These are phyloP conservation scores for Zymoseptoria ardabiliae DNA, from an alignment of 2,329 filamentous ascomycete genomes.

Conservation along the genomic window DNA sequence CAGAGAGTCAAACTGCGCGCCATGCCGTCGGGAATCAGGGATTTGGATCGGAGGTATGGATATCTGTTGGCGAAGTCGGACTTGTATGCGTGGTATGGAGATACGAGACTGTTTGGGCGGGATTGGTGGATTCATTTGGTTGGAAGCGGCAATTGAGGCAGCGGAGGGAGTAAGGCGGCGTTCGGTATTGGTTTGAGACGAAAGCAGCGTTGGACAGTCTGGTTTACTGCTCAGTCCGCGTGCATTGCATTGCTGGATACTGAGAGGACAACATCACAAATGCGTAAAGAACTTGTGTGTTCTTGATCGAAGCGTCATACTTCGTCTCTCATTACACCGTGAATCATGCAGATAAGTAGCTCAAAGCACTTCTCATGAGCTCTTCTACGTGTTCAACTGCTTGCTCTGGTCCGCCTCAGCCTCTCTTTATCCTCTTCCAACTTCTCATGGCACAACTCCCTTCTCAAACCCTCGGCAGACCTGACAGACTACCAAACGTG, in stretches of 20 bases:
- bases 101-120: constrained; percentile 8
- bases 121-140: constrained; percentile 8
- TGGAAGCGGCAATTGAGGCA: not conserved
- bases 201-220: too few species aligned
- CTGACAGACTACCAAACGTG: constrained; percentile 11
- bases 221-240: too few species aligned
- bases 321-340: not conserved
- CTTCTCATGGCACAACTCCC: not conserved
- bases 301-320: not conserved
- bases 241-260: too few species aligned
- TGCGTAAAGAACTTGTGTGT: not conserved
- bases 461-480: constrained; percentile 1
- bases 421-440: not conserved
- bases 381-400: not conserved
- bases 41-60: constrained; percentile 1
- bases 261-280: not conserved
- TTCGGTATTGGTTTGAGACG: not conserved
- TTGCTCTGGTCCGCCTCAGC: not conserved
- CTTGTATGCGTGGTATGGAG: constrained; percentile 6
- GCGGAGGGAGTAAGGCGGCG: not conserved
- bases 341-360: not conserved
- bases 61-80: not conserved
- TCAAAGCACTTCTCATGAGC: not conserved
- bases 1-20: not conserved
- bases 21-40: not conserved